Evolutionary conservation across 75 land plant species (phyloP).

Genomic region (Chamaecyparis obtusa): DNA sequence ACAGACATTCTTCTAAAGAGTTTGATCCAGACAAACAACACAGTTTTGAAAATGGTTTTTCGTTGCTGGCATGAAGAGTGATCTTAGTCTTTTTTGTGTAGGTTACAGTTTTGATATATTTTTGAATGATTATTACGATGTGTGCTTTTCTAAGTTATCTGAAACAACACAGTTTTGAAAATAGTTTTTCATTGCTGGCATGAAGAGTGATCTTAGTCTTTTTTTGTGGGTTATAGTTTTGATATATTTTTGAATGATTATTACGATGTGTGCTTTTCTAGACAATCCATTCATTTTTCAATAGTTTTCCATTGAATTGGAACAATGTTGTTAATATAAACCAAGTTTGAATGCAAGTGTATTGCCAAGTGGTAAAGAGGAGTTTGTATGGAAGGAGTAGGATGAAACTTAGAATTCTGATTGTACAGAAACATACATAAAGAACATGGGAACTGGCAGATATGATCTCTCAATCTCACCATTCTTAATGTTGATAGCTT

Average conservation of each 20-base stretch:
- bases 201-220: no score
- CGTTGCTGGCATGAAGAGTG: conserved; percentile 5
- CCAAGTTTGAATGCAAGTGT: neutral
- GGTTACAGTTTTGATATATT: neutral
- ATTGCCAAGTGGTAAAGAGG: neutral
- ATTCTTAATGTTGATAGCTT: no score
- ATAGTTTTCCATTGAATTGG: conserved; percentile 8
- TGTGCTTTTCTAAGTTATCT: neutral
- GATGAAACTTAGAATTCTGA: neutral
- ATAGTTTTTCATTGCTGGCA: conserved; percentile 21
- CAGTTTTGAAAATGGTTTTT: conserved; percentile 17
- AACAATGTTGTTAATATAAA: neutral
- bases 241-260: neutral
- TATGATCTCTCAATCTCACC: no score
- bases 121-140: neutral
- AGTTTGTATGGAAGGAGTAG: neutral
- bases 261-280: neutral
- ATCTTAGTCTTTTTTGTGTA: neutral
- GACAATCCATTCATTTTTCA: conserved; percentile 3
- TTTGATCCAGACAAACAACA: neutral
- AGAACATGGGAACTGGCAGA: neutral
- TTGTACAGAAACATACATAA: neutral
- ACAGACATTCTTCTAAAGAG: neutral
- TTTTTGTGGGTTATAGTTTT: neutral
- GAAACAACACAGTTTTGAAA: neutral